Evolutionary conservation across 495 filamentous ascomycete species (phyloP).

Genomic region (Penicillium simplicissimum): DNA sequence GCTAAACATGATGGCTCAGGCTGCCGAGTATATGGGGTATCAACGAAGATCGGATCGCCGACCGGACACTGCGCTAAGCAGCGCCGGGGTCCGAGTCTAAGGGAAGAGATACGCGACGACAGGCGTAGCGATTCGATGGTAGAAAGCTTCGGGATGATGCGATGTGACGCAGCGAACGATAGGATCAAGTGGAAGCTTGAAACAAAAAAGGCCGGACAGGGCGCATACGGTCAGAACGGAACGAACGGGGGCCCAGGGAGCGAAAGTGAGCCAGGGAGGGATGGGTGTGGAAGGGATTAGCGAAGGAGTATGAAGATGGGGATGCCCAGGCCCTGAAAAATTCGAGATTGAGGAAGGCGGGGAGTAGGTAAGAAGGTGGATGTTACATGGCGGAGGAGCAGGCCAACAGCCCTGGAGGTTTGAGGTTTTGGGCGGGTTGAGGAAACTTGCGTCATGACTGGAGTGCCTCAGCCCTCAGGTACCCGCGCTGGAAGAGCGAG

Average conservation of each 20-base stretch:
- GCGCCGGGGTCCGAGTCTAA: conserved; percentile 29
- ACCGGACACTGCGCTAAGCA: conserved; percentile 32
- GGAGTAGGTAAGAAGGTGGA: not conserved
- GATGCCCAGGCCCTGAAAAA: not conserved
- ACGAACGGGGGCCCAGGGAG: conserved; percentile 4
- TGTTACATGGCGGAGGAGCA: conserved; percentile 12
- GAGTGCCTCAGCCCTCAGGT: conserved; percentile 17
- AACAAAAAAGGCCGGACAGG: not conserved
- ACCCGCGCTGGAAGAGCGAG: not conserved
- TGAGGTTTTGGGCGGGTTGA: conserved; percentile 9
- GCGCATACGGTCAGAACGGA: conserved; percentile 6
- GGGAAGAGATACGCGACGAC: conserved; percentile 19
- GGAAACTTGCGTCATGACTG: conserved; percentile 40
- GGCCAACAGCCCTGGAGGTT: conserved; percentile 5
- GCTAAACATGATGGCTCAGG: conserved; percentile 50
- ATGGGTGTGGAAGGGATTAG: not conserved
- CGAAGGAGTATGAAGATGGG: not conserved
- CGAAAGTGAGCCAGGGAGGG: conserved; percentile 11
- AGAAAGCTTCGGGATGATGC: conserved; percentile 6
- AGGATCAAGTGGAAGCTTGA: not conserved
- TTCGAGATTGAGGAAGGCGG: conserved; percentile 2
- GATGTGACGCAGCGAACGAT: not conserved
- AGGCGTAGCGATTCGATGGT: conserved; percentile 13
- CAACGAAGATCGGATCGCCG: conserved; percentile 17
- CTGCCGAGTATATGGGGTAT: conserved; percentile 3